Conservation (phyloP, 2,329 filamentous ascomycete genomes). For the Byssochlamys sp. region DNA sequence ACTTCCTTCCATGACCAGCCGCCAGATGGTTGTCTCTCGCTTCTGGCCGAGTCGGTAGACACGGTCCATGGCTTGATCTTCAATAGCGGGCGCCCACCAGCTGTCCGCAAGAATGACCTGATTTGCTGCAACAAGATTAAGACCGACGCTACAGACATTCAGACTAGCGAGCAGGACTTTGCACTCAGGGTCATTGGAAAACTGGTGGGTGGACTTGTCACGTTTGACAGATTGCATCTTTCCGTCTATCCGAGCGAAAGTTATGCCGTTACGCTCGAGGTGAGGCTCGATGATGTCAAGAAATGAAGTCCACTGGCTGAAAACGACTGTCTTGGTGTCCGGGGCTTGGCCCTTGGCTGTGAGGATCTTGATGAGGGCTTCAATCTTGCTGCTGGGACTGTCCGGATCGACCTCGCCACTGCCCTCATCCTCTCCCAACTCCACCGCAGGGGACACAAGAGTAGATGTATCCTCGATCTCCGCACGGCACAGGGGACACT, state of each 20-base stretch:
- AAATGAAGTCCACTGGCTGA: slow-evolving; percentile 72
- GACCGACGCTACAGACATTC: slow-evolving; percentile 70
- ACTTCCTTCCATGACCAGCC: slow-evolving; percentile 68
- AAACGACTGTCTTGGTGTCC: slow-evolving; percentile 69
- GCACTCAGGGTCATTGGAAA: slow-evolving; percentile 58
- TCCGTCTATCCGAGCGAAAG: slow-evolving; percentile 67
- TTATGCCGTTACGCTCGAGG: slow-evolving; percentile 51
- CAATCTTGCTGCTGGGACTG: slow-evolving; percentile 70
- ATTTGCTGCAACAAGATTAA: slow-evolving; percentile 78
- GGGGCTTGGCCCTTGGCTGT: slow-evolving; percentile 55
- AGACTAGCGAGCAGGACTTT: slow-evolving; percentile 74
- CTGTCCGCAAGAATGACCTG: slow-evolving; percentile 75
- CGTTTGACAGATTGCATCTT: slow-evolving; percentile 60
- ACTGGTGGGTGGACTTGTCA: slow-evolving; percentile 59
- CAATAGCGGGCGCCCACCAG: slow-evolving; percentile 89
- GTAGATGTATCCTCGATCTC: slow-evolving; percentile 51
- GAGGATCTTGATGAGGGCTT: slow-evolving; percentile 66
- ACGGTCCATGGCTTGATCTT: slow-evolving; percentile 82
- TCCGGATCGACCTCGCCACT: slow-evolving; percentile 50
- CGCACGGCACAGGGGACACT: slow-evolving; percentile 76
- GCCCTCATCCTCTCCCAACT: slow-evolving; percentile 41
- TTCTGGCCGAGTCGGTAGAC: slow-evolving; percentile 80
- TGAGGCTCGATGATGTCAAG: slow-evolving; percentile 66
- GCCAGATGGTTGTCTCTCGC: slow-evolving; percentile 66
- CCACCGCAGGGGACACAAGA: slow-evolving; percentile 58